Base-by-base conservation (phyloP, 129 eudicot genomes). In the Glebionis coronaria region DNA sequence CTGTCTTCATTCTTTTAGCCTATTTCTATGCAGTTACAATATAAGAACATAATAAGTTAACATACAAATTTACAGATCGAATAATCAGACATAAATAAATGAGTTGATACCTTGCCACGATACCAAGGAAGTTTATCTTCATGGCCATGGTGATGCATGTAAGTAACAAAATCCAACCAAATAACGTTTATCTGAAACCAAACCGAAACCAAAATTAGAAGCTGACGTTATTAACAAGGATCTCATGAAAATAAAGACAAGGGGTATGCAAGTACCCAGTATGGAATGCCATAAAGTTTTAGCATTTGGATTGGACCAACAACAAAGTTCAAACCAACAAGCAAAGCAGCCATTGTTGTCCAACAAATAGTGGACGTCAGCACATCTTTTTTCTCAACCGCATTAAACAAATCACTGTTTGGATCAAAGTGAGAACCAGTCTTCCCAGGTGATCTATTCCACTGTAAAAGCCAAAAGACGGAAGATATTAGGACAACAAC, bases 111-210 rank as follows among this genome's bases (percentile, higher is more conserved):
- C 90, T 84, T 84, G 60, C 90, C 90, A 6, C 90, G 90, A 75
- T 81, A 84, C 90, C 90, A 84, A 51, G 86, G 90, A 63, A 84
- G 90, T 54, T 78, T 84, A 59, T 78, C 86, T 72, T 84, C 86
- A 59, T 78, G 86, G 11, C 90, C 90, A 81, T 84, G 90, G 76
- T 84, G 90, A 78, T 84, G 86, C 83, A 84, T 78, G 76, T 84
- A 84, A 52, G 90, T 84, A 49, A 84, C 90, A 68, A 81, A 75
- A 72, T 84, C 90, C 69, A 84, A 74, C 90, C 90, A 84, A 68
- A 78, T 71, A 56, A 84, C 90, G 28, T 77, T 77, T 61, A 81
- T 72, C 89, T 84, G 81, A 78, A 70, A 80, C 53, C 21, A 50
- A 70, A 51, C 63, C 65, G 63, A 70, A 52, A 44, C 60, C 78